Evolutionary conservation across 1,284 basidiomycete genomes (phyloP), one percentile per base, ranked within the genome.

Genomic region (Cryptococcus deneoformans): DNA sequence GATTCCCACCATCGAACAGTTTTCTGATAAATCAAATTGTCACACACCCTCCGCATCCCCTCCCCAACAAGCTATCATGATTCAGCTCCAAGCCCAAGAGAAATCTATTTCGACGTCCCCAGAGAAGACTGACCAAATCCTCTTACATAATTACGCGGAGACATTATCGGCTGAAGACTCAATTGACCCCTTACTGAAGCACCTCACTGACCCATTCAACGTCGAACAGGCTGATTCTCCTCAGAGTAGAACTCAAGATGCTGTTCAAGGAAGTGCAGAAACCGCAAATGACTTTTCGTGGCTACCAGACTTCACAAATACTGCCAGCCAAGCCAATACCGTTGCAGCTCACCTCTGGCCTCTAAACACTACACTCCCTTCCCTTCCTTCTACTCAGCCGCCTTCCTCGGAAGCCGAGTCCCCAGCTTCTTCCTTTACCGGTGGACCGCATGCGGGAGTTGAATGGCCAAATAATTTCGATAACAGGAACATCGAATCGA

Each of bases 391-490:
- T 11, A 51, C 38, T 9, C 50, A 51, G n/a, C 53, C 45, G 29
- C 57, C 52, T 6, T 58, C 57, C 2, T 49, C 48, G 14, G 47
- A 50, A 10, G 46, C 52, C 12, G 50, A 54, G 16, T 58, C 57
- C 7, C 57, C 57, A 2, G 45, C 48, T 46, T 58, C 57, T 6
- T 53, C 57, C 14, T 16, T 51, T 42, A 10, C 50, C 29, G 35
- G 50, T 42, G 51, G 14, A 40, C 48, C 11, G 51, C 43, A 2
- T 57, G 44, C 35, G 48, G 42, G 9, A 37, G 5, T 4, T 29
- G 29, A 29, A 29, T 29, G 29, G 29, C 29, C 29, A 29, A 29
- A 29, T 29, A 29, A 29, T 29, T 29, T 5, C 29, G 29, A 29
- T 29, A 29, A 29, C 5, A 29, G 29, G 29, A 29, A 29, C 3